Conservation (phyloP, 1,284 basidiomycete genomes). For the Cutaneotrichosporon mucoides region DNA sequence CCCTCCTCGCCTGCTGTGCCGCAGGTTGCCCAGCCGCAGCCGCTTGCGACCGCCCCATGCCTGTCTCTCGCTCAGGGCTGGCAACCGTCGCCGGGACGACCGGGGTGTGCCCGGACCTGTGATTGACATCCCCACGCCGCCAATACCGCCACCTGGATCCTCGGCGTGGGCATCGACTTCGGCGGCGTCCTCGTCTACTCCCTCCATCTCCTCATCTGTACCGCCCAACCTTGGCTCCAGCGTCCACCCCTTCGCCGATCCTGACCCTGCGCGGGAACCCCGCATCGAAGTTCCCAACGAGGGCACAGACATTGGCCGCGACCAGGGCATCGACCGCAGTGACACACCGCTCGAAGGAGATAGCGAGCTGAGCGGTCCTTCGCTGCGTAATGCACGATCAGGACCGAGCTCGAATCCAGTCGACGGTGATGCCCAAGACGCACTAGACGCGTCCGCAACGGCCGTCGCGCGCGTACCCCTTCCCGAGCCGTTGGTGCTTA, state of each 20-base stretch:
- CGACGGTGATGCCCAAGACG: background rate
- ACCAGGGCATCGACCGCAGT: too few species aligned
- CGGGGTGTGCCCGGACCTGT: background rate
- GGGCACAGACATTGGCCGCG: background rate
- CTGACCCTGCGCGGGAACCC: background rate
- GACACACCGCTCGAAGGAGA: too few species aligned
- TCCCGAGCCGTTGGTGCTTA: slow-evolving; percentile 8
- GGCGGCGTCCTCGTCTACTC: background rate
- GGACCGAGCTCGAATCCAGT: background rate
- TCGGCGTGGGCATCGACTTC: background rate
- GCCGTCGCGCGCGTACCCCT: slow-evolving; percentile 9
- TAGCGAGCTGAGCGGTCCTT: too few species aligned
- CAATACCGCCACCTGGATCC: too few species aligned
- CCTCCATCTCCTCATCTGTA: background rate
- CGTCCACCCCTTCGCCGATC: background rate
- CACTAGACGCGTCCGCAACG: slow-evolving; percentile 8
- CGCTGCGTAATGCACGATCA: too few species aligned
- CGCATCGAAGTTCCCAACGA: background rate
- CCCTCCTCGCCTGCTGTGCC: background rate
- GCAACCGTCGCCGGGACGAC: background rate
- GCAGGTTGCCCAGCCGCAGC: background rate
- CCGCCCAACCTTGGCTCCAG: too few species aligned
- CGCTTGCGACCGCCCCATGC: background rate
- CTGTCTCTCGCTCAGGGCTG: background rate
- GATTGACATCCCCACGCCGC: too few species aligned